Evolutionary conservation across 306 rosid genomes (phyloP).

Genomic region (Prunus persica): DNA sequence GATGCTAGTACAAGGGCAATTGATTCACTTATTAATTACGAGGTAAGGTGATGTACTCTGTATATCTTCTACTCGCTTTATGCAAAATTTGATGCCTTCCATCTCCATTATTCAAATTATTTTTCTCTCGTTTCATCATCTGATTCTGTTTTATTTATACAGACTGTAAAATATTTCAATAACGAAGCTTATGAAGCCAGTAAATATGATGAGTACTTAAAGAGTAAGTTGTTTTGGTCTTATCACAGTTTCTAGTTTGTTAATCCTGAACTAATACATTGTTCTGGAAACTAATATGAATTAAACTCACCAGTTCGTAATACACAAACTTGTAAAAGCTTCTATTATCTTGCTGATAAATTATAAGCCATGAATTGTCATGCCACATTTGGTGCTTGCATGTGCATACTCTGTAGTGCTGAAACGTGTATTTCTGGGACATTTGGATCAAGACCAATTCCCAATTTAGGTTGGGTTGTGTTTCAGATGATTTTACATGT

Average conservation of each 20-base stretch:
- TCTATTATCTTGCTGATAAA: not conserved
- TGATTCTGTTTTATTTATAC: conserved; percentile 17
- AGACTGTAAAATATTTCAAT: conserved; percentile 96
- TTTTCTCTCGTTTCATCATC: not conserved
- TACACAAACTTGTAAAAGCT: not conserved
- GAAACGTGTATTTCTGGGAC: not conserved
- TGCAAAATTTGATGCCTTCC: not conserved
- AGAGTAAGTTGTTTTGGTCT: conserved; percentile 60
- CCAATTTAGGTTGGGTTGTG: not conserved
- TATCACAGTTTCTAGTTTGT: conserved; percentile 7
- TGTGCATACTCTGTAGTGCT: not conserved
- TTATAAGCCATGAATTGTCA: not conserved
- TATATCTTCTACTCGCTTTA: conserved; percentile 2
- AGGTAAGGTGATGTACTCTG: conserved; percentile 47
- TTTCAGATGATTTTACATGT: not conserved
- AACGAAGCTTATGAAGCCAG: conserved; percentile 81
- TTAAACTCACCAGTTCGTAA: not conserved
- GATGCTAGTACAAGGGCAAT: conserved; percentile 83
- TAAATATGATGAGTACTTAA: conserved; percentile 68
- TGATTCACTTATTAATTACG: conserved; percentile 94
- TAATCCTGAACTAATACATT: conserved; percentile 2
- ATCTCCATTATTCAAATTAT: not conserved
- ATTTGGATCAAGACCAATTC: not conserved
- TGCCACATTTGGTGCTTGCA: not conserved
- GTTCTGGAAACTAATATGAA: not conserved